A percentile compares a stretch with the other conserved stretches of the same genome.
phyloP scores from a whole-genome alignment of 176 grass and related monocot species.

The Urochloa ruziziensis region DNA sequence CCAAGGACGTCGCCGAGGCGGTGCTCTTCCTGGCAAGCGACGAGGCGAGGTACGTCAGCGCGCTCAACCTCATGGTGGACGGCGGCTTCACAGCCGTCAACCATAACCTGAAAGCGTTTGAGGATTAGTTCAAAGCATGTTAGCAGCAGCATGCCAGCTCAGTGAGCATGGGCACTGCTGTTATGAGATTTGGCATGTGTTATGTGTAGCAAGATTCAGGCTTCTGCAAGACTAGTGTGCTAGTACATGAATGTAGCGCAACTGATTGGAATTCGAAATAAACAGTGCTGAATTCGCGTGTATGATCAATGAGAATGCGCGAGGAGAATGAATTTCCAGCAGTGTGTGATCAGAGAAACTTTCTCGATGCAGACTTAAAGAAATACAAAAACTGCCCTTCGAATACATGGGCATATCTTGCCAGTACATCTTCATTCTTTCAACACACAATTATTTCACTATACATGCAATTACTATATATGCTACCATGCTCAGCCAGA shows the following conservation, averaged over 20 bases:
- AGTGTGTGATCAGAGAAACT: background rate
- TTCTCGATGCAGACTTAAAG: background rate
- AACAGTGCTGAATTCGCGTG: background rate
- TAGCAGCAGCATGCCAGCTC: background rate
- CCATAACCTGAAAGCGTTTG: conserved; percentile 35
- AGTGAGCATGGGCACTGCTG: background rate
- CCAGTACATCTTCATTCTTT: background rate
- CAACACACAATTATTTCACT: conserved; percentile 3
- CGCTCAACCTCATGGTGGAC: conserved; percentile 65
- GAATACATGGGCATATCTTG: background rate
- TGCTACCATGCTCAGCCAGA: background rate
- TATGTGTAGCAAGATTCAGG: background rate
- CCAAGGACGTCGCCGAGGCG: conserved; percentile 57
- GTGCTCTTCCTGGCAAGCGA: conserved; percentile 84
- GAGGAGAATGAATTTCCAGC: background rate
- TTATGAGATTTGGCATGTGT: background rate
- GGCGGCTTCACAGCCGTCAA: conserved; percentile 55
- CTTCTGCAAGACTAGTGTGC: background rate
- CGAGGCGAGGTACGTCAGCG: conserved; percentile 61
- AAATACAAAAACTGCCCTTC: background rate
- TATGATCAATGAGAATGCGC: background rate
- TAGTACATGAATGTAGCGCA: background rate
- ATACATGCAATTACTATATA: background rate
- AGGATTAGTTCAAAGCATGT: conserved; percentile 12
- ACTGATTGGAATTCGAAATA: background rate